A percentile compares a stretch with the other conserved stretches of the same genome.
Conservation (phyloP, 2,329 filamentous ascomycete species). For the Aphanoascus verrucosus region DNA sequence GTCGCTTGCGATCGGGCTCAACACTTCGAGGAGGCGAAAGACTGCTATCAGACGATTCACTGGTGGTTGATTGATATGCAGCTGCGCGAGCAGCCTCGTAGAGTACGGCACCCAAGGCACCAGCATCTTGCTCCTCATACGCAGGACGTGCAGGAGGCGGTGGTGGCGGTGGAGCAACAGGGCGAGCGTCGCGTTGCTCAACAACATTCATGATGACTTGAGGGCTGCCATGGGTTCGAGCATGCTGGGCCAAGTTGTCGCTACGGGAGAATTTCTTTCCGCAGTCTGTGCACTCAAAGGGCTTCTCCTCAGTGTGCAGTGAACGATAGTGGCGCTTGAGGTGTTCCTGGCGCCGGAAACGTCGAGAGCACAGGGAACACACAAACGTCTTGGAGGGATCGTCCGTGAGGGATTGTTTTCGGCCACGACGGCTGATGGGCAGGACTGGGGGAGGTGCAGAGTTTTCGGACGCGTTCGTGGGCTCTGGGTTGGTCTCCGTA, state of each 20-base stretch:
- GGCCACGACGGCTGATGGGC: conserved; percentile 77
- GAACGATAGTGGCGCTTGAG: conserved; percentile 98
- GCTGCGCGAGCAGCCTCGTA: conserved; percentile 70
- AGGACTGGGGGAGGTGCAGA: conserved; percentile 23
- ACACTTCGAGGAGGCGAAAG: conserved; percentile 21
- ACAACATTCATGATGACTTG: conserved; percentile 85
- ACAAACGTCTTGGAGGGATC: conserved; percentile 98
- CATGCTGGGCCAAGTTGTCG: conserved; percentile 93
- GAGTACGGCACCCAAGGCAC: conserved; percentile 61
- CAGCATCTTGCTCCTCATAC: conserved; percentile 49
- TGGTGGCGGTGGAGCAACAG: conserved; percentile 29
- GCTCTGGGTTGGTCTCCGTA: conserved; percentile 39
- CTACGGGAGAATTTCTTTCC: conserved; percentile 98
- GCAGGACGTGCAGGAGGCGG: conserved; percentile 20
- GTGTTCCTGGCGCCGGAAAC: conserved; percentile 96
- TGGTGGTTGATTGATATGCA: conserved; percentile 47
- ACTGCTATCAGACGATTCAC: conserved; percentile 33
- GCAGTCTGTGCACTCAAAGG: conserved; percentile 93
- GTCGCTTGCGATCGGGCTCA: conserved; percentile 35
- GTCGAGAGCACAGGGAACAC: conserved; percentile 89
- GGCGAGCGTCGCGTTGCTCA: conserved; percentile 52
- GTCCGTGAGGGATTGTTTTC: conserved; percentile 96
- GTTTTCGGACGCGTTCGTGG: conserved; percentile 37
- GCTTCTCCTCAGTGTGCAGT: conserved; percentile 96
- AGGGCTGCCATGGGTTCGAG: conserved; percentile 81